Evolutionary conservation across 2,329 filamentous ascomycete species (phyloP).

Genomic region (Aspergillus brunneoviolaceus): DNA sequence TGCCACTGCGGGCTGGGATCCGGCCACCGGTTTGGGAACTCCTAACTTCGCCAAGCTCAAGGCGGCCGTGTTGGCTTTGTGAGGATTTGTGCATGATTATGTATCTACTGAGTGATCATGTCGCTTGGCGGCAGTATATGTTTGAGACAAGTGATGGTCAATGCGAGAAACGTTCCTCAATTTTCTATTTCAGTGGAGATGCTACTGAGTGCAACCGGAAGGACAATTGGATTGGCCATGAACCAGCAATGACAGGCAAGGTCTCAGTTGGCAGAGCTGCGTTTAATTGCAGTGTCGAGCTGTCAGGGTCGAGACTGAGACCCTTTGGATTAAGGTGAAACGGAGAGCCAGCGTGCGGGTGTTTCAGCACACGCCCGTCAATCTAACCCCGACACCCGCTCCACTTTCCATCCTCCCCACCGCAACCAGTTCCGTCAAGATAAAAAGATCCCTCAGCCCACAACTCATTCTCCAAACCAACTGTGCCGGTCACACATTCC

Average conservation of each 20-base stretch:
- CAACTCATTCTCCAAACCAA: background rate
- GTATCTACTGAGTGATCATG: background rate
- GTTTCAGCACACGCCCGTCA: slow-evolving; percentile 7
- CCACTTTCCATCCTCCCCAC: background rate
- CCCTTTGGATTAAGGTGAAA: slow-evolving; percentile 6
- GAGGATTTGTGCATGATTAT: background rate
- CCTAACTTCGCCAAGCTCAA: slow-evolving; percentile 20
- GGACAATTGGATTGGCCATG: background rate
- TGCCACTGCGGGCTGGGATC: slow-evolving; percentile 42
- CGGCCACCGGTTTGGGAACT: slow-evolving; percentile 41
- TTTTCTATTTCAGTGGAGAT: background rate
- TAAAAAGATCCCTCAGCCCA: background rate
- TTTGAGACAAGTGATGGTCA: background rate
- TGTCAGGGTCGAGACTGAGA: background rate
- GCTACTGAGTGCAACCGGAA: background rate
- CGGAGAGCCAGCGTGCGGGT: background rate
- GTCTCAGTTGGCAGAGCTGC: background rate
- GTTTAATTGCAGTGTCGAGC: background rate
- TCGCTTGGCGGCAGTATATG: background rate
- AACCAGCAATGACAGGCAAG: background rate
- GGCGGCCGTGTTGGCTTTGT: background rate
- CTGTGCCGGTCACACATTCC: slow-evolving; percentile 2
- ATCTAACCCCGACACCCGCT: slow-evolving; percentile 1
- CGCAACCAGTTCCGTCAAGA: background rate
- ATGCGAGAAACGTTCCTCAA: background rate